Conservation (phyloP, 768 basidiomycete genomes). For the Pleurotus ostreatus region DNA sequence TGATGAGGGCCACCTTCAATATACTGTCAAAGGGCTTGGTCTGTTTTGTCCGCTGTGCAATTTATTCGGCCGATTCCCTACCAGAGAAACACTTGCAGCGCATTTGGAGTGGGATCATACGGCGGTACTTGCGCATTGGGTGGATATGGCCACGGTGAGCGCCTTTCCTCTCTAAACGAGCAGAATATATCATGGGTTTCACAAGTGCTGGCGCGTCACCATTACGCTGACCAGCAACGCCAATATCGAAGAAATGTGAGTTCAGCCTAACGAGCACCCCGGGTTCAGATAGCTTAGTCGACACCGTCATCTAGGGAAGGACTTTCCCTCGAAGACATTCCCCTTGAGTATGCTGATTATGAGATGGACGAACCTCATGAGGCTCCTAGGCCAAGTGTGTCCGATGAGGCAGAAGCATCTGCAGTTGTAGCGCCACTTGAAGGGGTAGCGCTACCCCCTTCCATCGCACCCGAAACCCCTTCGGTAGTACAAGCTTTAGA, state of each 20-base stretch:
- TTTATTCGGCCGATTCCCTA: conserved; percentile 36
- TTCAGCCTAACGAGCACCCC: background rate
- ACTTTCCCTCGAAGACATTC: too few species aligned
- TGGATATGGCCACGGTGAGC: conserved; percentile 6
- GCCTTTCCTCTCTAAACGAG: background rate
- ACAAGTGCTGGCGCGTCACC: conserved; percentile 1
- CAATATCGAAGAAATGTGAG: background rate
- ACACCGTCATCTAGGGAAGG: too few species aligned
- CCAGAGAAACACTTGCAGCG: conserved; percentile 36
- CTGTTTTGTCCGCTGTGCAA: conserved; percentile 51
- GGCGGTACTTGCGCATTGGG: conserved; percentile 35
- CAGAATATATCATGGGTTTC: too few species aligned
- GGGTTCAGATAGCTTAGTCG: background rate
- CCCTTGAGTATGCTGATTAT: too few species aligned
- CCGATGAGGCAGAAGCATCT: too few species aligned
- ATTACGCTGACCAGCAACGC: background rate
- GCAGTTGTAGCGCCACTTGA: too few species aligned
- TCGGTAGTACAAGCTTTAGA: too few species aligned
- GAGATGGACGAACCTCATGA: too few species aligned
- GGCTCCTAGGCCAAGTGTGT: too few species aligned
- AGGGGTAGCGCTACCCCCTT: too few species aligned
- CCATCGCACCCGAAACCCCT: too few species aligned
- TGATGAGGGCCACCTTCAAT: conserved; percentile 15
- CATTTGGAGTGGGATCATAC: conserved; percentile 50
- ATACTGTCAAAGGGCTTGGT: conserved; percentile 31